Conservation (phyloP, 352 stramenopile genomes). For the Phytophthora cajani region DNA sequence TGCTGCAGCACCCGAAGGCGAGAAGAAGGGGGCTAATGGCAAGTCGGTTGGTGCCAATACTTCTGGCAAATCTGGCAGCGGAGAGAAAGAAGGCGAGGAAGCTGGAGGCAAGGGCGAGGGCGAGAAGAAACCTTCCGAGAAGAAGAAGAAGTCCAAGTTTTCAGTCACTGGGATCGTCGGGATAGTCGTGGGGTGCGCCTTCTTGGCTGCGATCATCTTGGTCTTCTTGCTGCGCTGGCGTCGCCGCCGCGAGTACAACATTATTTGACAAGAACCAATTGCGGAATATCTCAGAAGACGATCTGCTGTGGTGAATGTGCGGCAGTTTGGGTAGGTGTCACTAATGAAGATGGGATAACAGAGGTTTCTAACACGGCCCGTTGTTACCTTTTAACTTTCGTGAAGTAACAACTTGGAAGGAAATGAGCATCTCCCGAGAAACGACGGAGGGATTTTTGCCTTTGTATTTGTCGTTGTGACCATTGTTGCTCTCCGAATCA, state of each 20-base stretch:
- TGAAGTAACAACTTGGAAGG: constrained; percentile 11
- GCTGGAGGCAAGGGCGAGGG: constrained; percentile 6
- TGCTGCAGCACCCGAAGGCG: constrained; percentile 21
- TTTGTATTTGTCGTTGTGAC: constrained; percentile 14
- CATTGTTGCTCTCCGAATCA: constrained; percentile 10
- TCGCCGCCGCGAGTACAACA: constrained; percentile 56
- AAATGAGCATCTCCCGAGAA: background rate
- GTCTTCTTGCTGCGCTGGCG: constrained; percentile 44
- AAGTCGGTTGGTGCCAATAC: constrained; percentile 36
- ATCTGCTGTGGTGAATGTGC: background rate
- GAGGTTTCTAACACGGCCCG: background rate
- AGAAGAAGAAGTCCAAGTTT: constrained; percentile 38
- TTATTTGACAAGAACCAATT: constrained; percentile 38
- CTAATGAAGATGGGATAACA: background rate
- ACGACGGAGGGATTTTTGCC: constrained; percentile 17
- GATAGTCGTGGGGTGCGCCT: constrained; percentile 49
- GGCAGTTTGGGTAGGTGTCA: constrained; percentile 16
- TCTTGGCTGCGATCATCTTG: constrained; percentile 50
- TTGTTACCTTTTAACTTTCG: constrained; percentile 4
- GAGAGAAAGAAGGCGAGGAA: constrained; percentile 11
- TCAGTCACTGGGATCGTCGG: constrained; percentile 50
- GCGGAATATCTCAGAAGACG: background rate
- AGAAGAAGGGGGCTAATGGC: constrained; percentile 20
- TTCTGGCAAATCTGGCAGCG: constrained; percentile 30
- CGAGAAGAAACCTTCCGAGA: constrained; percentile 15